These are phyloP conservation scores for Oryza meridionalis DNA, from an alignment of 176 grass and related monocot species.

Conservation along the genomic window DNA sequence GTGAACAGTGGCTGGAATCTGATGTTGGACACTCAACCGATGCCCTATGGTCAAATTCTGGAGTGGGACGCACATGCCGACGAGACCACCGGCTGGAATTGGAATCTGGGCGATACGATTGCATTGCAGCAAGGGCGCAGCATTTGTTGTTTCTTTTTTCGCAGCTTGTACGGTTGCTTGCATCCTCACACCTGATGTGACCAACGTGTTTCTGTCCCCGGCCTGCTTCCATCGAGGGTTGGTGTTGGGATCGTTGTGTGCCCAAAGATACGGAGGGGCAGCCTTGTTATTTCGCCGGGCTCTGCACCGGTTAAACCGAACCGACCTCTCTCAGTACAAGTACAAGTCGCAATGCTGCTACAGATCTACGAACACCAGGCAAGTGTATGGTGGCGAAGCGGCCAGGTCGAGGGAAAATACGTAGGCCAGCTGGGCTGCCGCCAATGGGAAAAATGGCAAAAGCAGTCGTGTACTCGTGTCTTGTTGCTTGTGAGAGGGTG, in stretches of 20 bases:
- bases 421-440: not conserved
- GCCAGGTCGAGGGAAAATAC: not conserved
- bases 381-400: not conserved
- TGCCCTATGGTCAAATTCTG: not conserved
- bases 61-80: not conserved
- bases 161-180: not conserved
- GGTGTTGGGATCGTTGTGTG: not conserved
- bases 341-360: not conserved
- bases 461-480: not conserved
- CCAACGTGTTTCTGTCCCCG: not conserved
- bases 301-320: not conserved
- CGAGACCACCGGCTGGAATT: not conserved
- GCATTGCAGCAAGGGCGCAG: not conserved
- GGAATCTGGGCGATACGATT: not conserved
- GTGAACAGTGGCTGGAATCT: not conserved
- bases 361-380: not conserved
- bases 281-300: not conserved
- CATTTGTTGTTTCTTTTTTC: not conserved
- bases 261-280: not conserved
- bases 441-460: not conserved
- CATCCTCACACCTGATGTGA: not conserved
- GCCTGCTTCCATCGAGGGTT: too few relatives aligned
- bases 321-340: too few relatives aligned
- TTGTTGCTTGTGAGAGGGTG: not conserved
- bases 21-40: not conserved